Evolutionary conservation across 306 rosid species (phyloP).

Genomic region (Vigna nakashimae): DNA sequence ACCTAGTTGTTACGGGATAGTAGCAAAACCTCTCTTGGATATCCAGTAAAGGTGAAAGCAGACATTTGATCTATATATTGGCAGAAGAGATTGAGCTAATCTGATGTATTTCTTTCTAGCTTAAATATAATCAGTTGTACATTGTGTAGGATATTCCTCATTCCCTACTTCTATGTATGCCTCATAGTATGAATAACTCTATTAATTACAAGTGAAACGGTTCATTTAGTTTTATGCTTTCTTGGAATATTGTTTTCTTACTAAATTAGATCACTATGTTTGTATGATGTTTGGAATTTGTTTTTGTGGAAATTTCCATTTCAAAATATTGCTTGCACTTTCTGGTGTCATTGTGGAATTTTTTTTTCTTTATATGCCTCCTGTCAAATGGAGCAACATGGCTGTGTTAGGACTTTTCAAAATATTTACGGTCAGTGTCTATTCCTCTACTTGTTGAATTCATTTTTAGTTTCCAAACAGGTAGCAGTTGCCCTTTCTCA

Average conservation of each 20-base stretch:
- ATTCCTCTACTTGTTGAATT: conserved; percentile 38
- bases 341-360: conserved; percentile 3
- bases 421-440: not conserved
- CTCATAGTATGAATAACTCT: conserved; percentile 4
- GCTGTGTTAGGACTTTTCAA: conserved; percentile 32
- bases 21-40: conserved; percentile 4
- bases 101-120: conserved; percentile 3
- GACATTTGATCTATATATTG: conserved; percentile 5
- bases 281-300: conserved; percentile 9
- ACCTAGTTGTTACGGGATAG: conserved; percentile 5
- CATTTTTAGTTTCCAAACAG: conserved; percentile 53
- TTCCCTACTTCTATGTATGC: conserved; percentile 1
- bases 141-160: not conserved
- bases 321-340: not conserved
- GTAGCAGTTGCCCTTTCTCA: conserved; percentile 99
- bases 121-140: conserved; percentile 3
- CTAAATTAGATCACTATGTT: conserved; percentile 14
- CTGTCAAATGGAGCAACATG: conserved; percentile 15
- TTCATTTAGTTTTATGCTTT: conserved; percentile 8
- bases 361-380: conserved; percentile 21
- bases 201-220: conserved; percentile 18
- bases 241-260: not conserved
- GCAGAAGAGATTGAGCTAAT: conserved; percentile 19
- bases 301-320: conserved; percentile 20
- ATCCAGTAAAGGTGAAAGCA: conserved; percentile 4